phyloP scores from a whole-genome alignment of 1,139 yeast species.

The Zygoascus meyerae region DNA sequence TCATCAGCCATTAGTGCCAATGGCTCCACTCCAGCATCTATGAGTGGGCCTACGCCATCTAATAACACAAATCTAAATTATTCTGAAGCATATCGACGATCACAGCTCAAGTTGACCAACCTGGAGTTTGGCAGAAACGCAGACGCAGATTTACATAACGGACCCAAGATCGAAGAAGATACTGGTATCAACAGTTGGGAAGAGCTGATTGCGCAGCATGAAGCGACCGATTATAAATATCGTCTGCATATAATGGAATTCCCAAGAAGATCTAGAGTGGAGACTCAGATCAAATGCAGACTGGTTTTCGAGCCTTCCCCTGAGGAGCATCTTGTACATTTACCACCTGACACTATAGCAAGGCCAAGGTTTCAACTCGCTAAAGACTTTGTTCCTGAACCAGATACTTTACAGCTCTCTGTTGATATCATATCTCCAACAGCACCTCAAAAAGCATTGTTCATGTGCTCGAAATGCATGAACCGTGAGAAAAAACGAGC shows the following conservation, averaged over 20 bases:
- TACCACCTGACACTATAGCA: conserved; percentile 83
- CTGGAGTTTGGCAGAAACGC: conserved; percentile 20
- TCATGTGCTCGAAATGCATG: conserved; percentile 81
- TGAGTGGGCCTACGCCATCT: too few species aligned
- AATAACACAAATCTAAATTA: neutral
- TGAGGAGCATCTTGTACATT: conserved; percentile 59
- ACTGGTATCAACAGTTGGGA: conserved; percentile 12
- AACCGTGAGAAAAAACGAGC: conserved; percentile 92
- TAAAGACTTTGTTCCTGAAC: conserved; percentile 35
- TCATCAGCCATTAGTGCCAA: too few species aligned
- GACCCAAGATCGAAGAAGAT: neutral
- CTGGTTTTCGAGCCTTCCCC: conserved; percentile 69
- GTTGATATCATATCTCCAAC: conserved; percentile 38
- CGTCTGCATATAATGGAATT: conserved; percentile 53
- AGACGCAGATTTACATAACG: neutral
- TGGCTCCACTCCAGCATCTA: too few species aligned
- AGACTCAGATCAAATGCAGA: conserved; percentile 82
- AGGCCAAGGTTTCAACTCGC: conserved; percentile 67
- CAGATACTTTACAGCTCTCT: conserved; percentile 30
- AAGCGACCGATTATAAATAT: conserved; percentile 40
- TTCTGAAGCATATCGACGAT: conserved; percentile 15
- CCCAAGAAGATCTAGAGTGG: conserved; percentile 83
- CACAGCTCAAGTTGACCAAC: conserved; percentile 18
- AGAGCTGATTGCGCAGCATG: conserved; percentile 4
- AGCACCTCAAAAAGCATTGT: conserved; percentile 47